phyloP scores from a whole-genome alignment of 2,329 filamentous ascomycete genomes.

The Beauveria pseudobassiana region DNA sequence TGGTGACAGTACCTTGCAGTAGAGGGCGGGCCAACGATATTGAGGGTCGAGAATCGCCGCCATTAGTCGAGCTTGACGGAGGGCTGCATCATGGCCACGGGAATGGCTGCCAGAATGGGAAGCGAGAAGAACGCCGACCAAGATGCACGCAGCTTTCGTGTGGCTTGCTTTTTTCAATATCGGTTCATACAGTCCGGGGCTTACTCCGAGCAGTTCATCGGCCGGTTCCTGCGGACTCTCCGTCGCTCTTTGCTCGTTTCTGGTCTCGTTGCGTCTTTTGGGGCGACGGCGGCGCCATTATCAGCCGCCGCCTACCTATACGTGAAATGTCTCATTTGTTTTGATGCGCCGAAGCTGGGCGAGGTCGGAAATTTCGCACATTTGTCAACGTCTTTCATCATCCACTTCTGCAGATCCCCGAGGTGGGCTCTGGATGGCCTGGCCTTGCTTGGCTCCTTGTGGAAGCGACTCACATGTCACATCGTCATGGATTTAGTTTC shows the following conservation, averaged over 20 bases:
- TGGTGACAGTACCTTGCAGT: background rate
- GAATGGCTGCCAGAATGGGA: background rate
- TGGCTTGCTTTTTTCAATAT: background rate
- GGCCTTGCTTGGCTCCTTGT: background rate
- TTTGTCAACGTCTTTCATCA: background rate
- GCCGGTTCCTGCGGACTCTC: too few species aligned
- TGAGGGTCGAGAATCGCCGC: background rate
- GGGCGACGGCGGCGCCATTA: too few species aligned
- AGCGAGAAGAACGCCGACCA: background rate
- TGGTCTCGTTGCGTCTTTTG: too few species aligned
- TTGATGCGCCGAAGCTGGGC: background rate
- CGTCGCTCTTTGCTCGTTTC: too few species aligned
- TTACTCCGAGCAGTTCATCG: background rate
- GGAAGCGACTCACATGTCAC: constrained; percentile 10
- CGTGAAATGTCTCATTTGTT: background rate
- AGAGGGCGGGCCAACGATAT: background rate
- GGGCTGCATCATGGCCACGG: background rate
- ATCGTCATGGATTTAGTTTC: constrained; percentile 2
- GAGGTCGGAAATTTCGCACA: background rate
- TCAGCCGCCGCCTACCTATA: background rate
- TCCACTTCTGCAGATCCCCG: constrained; percentile 4
- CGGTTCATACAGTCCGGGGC: background rate
- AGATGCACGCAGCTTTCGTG: background rate
- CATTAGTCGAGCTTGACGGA: background rate
- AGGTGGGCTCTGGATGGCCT: background rate